Evolutionary conservation across 202 grass and related monocot species (phyloP).

Genomic region (Zoysia matrella): DNA sequence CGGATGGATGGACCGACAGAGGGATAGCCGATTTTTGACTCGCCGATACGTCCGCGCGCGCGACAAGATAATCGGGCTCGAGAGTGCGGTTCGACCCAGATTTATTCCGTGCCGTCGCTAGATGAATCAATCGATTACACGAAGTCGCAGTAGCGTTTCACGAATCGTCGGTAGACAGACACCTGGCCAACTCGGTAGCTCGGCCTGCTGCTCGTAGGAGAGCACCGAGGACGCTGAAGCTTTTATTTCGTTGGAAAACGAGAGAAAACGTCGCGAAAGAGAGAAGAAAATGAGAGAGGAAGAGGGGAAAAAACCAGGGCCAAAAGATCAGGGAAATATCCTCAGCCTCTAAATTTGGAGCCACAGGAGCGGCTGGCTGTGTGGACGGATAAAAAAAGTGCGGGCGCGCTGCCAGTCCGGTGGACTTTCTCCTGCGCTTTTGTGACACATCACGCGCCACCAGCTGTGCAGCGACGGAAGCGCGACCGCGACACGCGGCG

Average conservation of each 20-base stretch:
- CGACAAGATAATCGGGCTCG: neutral
- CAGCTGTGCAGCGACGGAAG: neutral
- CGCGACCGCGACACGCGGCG: conserved; percentile 24
- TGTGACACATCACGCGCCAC: conserved; percentile 49
- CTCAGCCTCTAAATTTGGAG: conserved; percentile 46
- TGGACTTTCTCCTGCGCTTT: conserved; percentile 48
- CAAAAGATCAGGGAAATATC: conserved; percentile 36
- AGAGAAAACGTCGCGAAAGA: neutral
- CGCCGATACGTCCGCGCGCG: neutral
- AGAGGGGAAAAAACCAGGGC: neutral
- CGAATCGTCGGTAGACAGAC: too few species aligned
- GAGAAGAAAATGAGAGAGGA: neutral
- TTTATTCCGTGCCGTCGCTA: too few species aligned
- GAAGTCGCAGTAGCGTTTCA: neutral
- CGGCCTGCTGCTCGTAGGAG: neutral
- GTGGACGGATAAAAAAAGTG: conserved; percentile 40
- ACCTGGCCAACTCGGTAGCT: neutral
- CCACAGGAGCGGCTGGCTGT: neutral
- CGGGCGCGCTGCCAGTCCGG: neutral
- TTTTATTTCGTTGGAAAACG: neutral
- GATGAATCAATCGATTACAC: neutral
- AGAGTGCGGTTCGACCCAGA: too few species aligned
- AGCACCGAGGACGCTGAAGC: neutral
- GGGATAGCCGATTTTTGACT: neutral
- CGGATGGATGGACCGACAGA: neutral